Evolutionary conservation across 192 early-diverging fungal genomes (phyloP).

Genomic region (Paraglomus occultum): DNA sequence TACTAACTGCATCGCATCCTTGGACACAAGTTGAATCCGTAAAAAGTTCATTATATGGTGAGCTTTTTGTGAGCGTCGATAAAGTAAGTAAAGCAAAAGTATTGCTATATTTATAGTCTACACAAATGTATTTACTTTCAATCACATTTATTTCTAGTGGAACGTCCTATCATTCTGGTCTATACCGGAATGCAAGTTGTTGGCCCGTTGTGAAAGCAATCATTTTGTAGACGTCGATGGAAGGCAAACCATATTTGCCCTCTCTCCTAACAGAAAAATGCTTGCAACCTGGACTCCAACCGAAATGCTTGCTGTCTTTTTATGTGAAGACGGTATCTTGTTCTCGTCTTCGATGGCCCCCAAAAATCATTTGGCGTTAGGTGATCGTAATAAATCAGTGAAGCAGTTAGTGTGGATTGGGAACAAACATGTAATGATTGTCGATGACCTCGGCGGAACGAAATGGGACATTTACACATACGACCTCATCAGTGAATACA

Average conservation of each 20-base stretch:
- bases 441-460: no score
- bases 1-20: constrained; percentile 8
- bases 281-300: constrained; percentile 19
- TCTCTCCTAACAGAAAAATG: constrained; percentile 9
- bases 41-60: not conserved
- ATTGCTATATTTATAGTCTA: not conserved
- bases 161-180: constrained; percentile 2
- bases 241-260: constrained; percentile 1
- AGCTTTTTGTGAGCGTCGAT: constrained; percentile 6
- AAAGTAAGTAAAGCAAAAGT: not conserved
- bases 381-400: not conserved
- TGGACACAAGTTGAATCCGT: constrained; percentile 6
- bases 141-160: not conserved
- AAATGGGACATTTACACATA: constrained; percentile 13
- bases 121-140: not conserved
- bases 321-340: constrained; percentile 1
- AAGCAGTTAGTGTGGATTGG: not conserved
- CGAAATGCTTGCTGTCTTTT: not conserved
- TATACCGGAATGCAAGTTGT: not conserved
- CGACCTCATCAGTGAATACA: not conserved
- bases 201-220: not conserved
- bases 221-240: constrained; percentile 10
- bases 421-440: constrained; percentile 9
- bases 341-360: not conserved
- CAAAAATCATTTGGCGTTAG: no score